Base-by-base conservation (phyloP, 164 flowering plant species). In the Magnolia sinica region DNA sequence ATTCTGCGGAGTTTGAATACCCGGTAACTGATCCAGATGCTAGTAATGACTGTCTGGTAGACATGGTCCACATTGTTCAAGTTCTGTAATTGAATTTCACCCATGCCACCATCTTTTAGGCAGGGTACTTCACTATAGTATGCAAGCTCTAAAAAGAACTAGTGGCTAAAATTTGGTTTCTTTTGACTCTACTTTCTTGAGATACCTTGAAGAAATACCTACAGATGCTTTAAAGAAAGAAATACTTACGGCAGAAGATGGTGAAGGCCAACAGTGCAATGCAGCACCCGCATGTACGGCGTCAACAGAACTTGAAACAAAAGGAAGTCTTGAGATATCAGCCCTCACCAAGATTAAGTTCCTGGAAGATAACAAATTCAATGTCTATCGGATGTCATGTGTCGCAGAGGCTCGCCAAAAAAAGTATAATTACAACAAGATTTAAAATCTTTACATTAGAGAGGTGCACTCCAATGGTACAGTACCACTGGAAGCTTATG, bases 241-340 rank as follows among this genome's bases (percentile, higher is more conserved):
- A 75, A 63, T 78, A 66, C 92, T 85, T 85, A 95, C 98, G 68
- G 91, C 98, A 79, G 90, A 63, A 76, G 95, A 93, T 55, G 97
- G 98, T 69, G 98, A 93, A 76, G 98, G 96, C 98, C 98, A 93
- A 83, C 97, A 93, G 80, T 93, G 99, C 74, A 95, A 68, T 64
- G 99, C 99, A 78, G 98, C 96, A 81, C 99, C 98, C 73, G 99
- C 99, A 79, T 93, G 97, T 80, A 95, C 91, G 71, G 97, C 99
- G 83, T 95, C 97, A 71, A 93, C 72, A 49, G 95, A 89, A 78
- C 88, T 82, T 64, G 98, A 87, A 74, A 82, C 88, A 81, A 95
- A 92, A 67, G 99, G 99, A 73, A 95, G 96, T 77, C 98, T 86
- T 52, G 97, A 76, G 50, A 95, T 92, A 83, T 95, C 98, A 65